Evolutionary conservation across 768 basidiomycete genomes (phyloP), one percentile per base, ranked within the genome.

Genomic region (Sporobolomyces roseus): DNA sequence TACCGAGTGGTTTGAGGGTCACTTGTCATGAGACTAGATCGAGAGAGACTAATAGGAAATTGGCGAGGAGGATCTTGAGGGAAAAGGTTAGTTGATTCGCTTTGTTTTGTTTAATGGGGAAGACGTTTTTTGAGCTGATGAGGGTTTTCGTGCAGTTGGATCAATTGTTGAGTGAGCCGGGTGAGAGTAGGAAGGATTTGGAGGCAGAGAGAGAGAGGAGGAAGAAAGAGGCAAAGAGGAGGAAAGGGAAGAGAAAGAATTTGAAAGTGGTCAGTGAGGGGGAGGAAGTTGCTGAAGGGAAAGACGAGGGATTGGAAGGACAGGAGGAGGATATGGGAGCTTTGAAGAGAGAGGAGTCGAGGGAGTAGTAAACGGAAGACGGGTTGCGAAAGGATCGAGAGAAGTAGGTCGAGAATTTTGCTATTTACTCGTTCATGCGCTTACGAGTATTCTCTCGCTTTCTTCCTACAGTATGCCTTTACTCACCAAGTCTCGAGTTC

Each of bases 11-110:
- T 1, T 38, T 61, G 0, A 36, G 71, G 2, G 71, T 72, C 6
- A 48, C 38, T 27, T 68, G 66, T 35, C 71, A 72, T 53, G 71
- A 72, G 50, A 68, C 66, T 9, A 36, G 66, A 2, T 50, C 38
- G 13, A 9, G 71, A 10, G 71, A 67, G 49, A 48, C 58, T 33
- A 72, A 72, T 23, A 48, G 64, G 0, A 43, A 38, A 19, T 29
- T 66, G 21, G 69, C 69, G 33, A 35, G 69, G 29, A 27, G 69
- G 55, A 62, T 41, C 33, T 3, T 71, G 49, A 41, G 56, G 27
- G 65, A 66, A 19, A 53, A 65, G 51, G 59, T 43, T 35, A 12
- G n/a, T 8, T 29, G 12, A 14, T 49, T 4, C 8, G 25, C 41
- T 8, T 23, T 38, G 10, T 41, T 41, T 17, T 41, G 17, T 17